Conservation (phyloP, 768 basidiomycete genomes). For the Tylopilus sp. region DNA sequence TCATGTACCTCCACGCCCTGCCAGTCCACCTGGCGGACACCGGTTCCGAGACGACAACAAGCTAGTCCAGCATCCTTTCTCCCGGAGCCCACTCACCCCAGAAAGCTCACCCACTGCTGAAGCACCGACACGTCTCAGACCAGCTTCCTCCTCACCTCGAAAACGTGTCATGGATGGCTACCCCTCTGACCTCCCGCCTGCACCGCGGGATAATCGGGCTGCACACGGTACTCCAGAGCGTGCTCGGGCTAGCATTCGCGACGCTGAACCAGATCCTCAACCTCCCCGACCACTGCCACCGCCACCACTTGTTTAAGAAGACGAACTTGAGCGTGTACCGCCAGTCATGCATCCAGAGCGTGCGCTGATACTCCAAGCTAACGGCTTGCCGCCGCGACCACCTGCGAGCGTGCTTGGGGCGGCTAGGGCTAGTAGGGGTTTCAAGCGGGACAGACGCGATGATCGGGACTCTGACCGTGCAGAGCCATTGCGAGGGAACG, state of each 20-base stretch:
- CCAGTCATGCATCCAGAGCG: conserved; percentile 31
- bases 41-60: conserved; percentile 9
- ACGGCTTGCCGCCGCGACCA: conserved; percentile 29
- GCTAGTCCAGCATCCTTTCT: background rate
- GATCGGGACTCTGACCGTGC: conserved; percentile 18
- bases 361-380: conserved; percentile 27
- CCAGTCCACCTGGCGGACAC: conserved; percentile 15
- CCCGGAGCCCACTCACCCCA: background rate
- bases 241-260: conserved; percentile 10
- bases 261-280: conserved; percentile 4
- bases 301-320: background rate
- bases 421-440: conserved; percentile 12
- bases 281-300: conserved; percentile 3
- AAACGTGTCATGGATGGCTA: conserved; percentile 9
- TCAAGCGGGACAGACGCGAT: conserved; percentile 21
- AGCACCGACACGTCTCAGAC: conserved; percentile 1
- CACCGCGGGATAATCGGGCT: conserved; percentile 9
- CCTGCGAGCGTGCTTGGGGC: conserved; percentile 9
- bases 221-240: conserved; percentile 4
- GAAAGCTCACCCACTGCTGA: background rate
- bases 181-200: conserved; percentile 6
- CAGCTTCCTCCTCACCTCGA: conserved; percentile 3
- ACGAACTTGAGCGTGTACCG: conserved; percentile 9
- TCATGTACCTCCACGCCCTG: conserved; percentile 24
- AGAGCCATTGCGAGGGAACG: conserved; percentile 18